Conservation (phyloP, 805 yeast species). For the Jamesozyma piceae region DNA sequence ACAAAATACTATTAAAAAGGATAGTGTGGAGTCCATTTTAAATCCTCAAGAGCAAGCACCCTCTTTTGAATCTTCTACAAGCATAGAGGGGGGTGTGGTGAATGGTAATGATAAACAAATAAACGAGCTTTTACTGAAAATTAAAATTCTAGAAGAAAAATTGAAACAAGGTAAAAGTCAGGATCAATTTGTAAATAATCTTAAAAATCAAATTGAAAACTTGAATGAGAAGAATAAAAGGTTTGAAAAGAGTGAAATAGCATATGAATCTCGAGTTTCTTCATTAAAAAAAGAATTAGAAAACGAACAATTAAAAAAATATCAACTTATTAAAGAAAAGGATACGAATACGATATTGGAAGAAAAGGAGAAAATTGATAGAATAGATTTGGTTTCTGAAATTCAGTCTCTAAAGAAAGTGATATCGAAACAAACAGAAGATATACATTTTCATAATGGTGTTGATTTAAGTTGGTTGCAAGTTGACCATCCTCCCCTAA, state of each 20-base stretch:
- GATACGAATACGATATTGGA: slow-evolving; percentile 30
- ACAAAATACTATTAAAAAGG: background rate
- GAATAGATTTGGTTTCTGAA: slow-evolving; percentile 37
- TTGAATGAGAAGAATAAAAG: background rate
- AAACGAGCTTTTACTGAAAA: background rate
- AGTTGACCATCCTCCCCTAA: background rate
- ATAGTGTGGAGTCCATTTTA: background rate
- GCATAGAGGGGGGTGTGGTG: background rate
- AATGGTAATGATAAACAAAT: background rate
- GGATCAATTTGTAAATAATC: background rate
- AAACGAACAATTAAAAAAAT: slow-evolving; percentile 22
- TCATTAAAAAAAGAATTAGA: slow-evolving; percentile 7
- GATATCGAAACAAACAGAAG: background rate
- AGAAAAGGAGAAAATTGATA: slow-evolving; percentile 30
- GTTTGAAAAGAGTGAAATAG: background rate
- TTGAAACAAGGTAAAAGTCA: background rate
- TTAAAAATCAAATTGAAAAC: background rate
- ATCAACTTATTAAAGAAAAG: slow-evolving; percentile 19
- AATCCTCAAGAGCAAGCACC: background rate
- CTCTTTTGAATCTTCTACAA: background rate
- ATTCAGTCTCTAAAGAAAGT: slow-evolving; percentile 24
- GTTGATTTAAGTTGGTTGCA: background rate
- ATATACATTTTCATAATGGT: no score
- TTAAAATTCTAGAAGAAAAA: slow-evolving; percentile 1
- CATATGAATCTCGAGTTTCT: background rate